Percentiles rank a stretch among this genome's conserved stretches.
phyloP scores from a whole-genome alignment of 345 rosid genomes.

The Brassica rapa region DNA sequence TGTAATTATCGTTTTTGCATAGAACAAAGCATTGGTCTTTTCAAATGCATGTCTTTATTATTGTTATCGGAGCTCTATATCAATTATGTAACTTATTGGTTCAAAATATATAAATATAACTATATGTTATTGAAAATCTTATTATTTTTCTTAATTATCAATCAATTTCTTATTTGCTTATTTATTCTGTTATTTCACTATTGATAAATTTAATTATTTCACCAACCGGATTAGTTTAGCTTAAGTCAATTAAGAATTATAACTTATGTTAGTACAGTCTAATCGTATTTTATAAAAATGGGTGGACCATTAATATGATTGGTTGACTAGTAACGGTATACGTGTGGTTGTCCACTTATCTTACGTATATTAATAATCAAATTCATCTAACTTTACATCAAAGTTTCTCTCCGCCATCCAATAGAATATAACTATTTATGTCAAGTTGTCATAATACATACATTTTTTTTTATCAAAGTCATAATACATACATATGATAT shows the following conservation, averaged over 20 bases:
- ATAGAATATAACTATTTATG: slow-evolving; percentile 19
- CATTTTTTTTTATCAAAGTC: too few species aligned
- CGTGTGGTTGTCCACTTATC: slow-evolving; percentile 39
- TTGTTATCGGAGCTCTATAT: neutral
- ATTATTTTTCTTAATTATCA: neutral
- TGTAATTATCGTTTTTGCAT: neutral
- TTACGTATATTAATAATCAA: slow-evolving; percentile 2
- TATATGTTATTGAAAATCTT: neutral
- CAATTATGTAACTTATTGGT: neutral
- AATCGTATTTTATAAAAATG: neutral
- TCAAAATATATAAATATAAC: neutral
- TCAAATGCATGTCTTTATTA: neutral
- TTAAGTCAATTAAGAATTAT: neutral
- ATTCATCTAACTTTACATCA: slow-evolving; percentile 35
- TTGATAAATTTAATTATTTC: too few species aligned
- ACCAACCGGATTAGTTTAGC: neutral
- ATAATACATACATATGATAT: neutral
- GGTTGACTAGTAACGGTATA: slow-evolving; percentile 36
- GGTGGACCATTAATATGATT: slow-evolving; percentile 28
- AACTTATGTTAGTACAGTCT: neutral
- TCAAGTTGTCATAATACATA: neutral
- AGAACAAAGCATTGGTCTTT: neutral
- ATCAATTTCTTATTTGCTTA: neutral
- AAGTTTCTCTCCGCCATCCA: slow-evolving; percentile 25
- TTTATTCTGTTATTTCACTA: too few species aligned